Conservation (phyloP, 2,329 filamentous ascomycete species). For the Scedosporium minutisporum region DNA sequence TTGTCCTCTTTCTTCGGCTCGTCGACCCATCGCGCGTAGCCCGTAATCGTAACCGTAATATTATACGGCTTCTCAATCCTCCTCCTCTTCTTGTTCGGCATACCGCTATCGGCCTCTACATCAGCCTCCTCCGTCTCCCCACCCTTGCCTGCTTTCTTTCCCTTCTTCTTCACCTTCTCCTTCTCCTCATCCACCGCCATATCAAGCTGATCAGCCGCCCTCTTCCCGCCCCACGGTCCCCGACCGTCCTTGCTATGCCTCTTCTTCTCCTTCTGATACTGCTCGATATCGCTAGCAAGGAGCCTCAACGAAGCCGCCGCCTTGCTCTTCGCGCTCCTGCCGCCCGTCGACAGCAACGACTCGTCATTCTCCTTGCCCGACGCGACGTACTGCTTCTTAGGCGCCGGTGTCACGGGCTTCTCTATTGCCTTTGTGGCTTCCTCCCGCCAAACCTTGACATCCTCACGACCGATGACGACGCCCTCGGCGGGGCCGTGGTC, state of each 20-base stretch:
- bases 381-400: constrained; percentile 32
- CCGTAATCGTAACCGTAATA: constrained; percentile 73
- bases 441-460: constrained; percentile 14
- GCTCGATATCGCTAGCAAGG: constrained; percentile 71
- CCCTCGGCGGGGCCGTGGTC: constrained; percentile 36
- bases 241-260: constrained; percentile 42
- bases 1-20: constrained; percentile 64
- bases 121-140: constrained; percentile 34
- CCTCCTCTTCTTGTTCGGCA: constrained; percentile 36
- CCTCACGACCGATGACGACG: constrained; percentile 31
- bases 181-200: constrained; percentile 20
- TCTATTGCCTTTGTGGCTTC: not conserved
- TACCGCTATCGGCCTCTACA: constrained; percentile 41
- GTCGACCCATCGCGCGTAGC: constrained; percentile 72
- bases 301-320: constrained; percentile 69
- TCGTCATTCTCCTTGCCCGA: constrained; percentile 67
- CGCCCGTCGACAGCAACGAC: constrained; percentile 54
- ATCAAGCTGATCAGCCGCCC: constrained; percentile 49
- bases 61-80: constrained; percentile 40
- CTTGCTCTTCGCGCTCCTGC: constrained; percentile 79
- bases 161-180: constrained; percentile 15
- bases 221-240: constrained; percentile 51
- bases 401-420: constrained; percentile 11
- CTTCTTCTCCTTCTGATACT: constrained; percentile 92
- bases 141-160: constrained; percentile 24